phyloP scores from a whole-genome alignment of 768 basidiomycete species.

The Chlorophyllum brunneum region DNA sequence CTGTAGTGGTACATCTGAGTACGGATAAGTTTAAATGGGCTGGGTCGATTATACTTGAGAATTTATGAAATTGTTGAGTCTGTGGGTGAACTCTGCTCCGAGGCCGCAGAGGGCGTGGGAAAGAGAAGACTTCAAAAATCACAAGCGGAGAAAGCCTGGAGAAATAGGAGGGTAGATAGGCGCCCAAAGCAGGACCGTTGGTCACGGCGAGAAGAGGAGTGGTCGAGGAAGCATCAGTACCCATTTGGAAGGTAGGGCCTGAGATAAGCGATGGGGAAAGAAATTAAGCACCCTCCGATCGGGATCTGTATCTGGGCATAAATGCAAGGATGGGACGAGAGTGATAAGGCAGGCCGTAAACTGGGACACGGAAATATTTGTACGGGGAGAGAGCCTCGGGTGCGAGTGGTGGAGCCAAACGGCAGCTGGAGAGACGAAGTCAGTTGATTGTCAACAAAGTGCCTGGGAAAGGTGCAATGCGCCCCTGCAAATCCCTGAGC shows the following conservation, averaged over 20 bases:
- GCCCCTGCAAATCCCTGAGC: conserved; percentile 4
- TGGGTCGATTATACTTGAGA: too few species aligned
- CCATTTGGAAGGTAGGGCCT: not conserved
- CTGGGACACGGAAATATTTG: too few species aligned
- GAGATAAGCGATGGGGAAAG: not conserved
- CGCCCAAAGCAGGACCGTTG: not conserved
- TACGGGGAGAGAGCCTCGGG: too few species aligned
- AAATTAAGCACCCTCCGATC: not conserved
- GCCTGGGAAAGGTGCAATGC: not conserved
- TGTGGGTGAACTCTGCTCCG: not conserved
- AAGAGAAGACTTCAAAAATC: not conserved
- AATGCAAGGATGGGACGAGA: too few species aligned
- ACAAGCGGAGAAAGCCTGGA: conserved; percentile 2
- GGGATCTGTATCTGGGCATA: not conserved
- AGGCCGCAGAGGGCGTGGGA: not conserved
- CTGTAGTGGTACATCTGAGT: too few species aligned
- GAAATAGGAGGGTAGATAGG: not conserved
- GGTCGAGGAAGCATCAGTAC: not conserved
- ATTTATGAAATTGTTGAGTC: too few species aligned
- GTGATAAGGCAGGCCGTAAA: too few species aligned
- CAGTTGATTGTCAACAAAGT: conserved; percentile 2
- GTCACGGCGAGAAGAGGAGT: conserved; percentile 1
- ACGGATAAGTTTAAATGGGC: too few species aligned
- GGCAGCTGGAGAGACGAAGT: not conserved
- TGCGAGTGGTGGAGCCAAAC: too few species aligned